Evolutionary conservation across 2,329 filamentous ascomycete species (phyloP), one percentile per base, ranked within the genome.

Genomic region (Colletotrichum liaoningense): DNA sequence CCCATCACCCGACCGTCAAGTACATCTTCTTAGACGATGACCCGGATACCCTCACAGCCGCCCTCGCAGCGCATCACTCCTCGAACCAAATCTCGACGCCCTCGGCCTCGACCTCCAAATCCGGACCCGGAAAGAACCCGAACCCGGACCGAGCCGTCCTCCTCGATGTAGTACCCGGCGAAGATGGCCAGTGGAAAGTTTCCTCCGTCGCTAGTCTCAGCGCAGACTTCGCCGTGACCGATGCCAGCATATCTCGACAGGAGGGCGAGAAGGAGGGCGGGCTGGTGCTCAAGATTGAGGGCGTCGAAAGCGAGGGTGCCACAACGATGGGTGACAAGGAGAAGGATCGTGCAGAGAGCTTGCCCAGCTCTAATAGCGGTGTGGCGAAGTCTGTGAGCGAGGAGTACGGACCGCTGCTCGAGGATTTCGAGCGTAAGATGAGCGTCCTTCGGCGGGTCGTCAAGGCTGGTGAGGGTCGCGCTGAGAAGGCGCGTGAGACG

Each of bases 11-110:
- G 1, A 91, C 90, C 66, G 91, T 98, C 1, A 95, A 96, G 84
- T 98, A 98, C 84, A 89, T 98, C 79, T 98, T 99, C 85, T 90
- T 91, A 77, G 95, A 98, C 82, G 97, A 98, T 83, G 95, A 98
- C 79, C 90, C 92, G 2, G 93, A 95, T 59, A 86, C 93, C 57
- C 86, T 97, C 49, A 93, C 93, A 1, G 88, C 91, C 49, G 92
- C 93, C 2, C 92, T 82, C 82, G 90, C 80, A 67, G 72, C 77
- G 12, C 75, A 77, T 59, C 78, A 80, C 74, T 75, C 78, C 16
- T 63, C 78, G n/a, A 63, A 77, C 79, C 69, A 60, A 59, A 64
- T 58, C 24, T 38, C 46, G 60, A 69, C 33, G 11, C 69, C 72
- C 78, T 79, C 78, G 74, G 81, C 74, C 75, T 82, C 71, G 72